These are phyloP conservation scores for Ceratocystis cacaofunesta DNA, from an alignment of 2,329 filamentous ascomycete genomes.

Conservation along the genomic window DNA sequence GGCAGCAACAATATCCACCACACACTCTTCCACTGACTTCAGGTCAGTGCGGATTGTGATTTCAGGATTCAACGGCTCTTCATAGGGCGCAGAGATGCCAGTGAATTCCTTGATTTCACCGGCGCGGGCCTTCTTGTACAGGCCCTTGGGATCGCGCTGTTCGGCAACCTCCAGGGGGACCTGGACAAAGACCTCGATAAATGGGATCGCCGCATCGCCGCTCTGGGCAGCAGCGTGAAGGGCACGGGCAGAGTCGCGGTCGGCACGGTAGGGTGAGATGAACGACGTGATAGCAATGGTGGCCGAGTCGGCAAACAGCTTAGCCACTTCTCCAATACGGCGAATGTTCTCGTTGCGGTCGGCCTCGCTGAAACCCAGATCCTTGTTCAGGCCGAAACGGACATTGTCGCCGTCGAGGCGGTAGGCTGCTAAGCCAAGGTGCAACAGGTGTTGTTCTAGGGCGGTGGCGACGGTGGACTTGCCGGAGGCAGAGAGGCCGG, in stretches of 20 bases:
- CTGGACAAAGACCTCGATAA: conserved; percentile 89
- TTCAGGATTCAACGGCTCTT: conserved; percentile 73
- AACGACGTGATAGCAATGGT: conserved; percentile 87
- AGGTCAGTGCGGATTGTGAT: conserved; percentile 74
- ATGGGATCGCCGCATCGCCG: conserved; percentile 56
- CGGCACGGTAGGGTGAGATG: conserved; percentile 85
- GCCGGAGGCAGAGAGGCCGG: conserved; percentile 85
- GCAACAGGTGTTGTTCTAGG: conserved; percentile 90
- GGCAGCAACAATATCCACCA: conserved; percentile 69
- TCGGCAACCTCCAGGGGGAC: conserved; percentile 84
- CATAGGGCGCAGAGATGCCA: conserved; percentile 87
- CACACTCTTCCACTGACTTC: conserved; percentile 75
- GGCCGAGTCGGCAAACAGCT: conserved; percentile 84
- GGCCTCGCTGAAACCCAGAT: conserved; percentile 83
- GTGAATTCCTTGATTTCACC: conserved; percentile 97
- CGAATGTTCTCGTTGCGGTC: conserved; percentile 97
- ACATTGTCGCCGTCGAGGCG: conserved; percentile 96
- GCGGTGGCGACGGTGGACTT: conserved; percentile 96
- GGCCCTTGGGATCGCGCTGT: conserved; percentile 87
- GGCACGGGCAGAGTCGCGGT: conserved; percentile 66
- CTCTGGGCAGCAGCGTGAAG: conserved; percentile 51
- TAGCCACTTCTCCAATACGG: conserved; percentile 89
- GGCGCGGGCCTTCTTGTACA: conserved; percentile 91
- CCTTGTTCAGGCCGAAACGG: conserved; percentile 94
- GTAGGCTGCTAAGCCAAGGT: conserved; percentile 71